Evolutionary conservation across 768 basidiomycete species (phyloP).

Genomic region (Hydnomerulius pinastri): DNA sequence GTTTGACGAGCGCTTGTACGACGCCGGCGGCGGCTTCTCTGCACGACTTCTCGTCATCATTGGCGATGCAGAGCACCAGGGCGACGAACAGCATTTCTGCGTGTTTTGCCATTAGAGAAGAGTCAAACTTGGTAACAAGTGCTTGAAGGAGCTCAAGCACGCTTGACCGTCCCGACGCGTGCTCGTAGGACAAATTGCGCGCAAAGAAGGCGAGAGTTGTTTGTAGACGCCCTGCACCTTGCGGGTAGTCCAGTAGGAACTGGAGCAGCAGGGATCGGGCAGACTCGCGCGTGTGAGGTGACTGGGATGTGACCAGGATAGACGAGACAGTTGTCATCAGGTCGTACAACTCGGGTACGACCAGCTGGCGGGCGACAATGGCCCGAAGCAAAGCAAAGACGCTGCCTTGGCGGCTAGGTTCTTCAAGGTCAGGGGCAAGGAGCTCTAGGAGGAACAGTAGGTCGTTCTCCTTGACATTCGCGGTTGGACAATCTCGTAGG

Average conservation of each 20-base stretch:
- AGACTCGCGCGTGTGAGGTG: constrained; percentile 85
- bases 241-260: constrained; percentile 96
- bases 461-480: constrained; percentile 87
- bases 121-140: constrained; percentile 82
- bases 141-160: constrained; percentile 92
- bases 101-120: constrained; percentile 71
- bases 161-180: constrained; percentile 90
- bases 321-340: constrained; percentile 92
- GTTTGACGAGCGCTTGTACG: constrained; percentile 71
- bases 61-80: constrained; percentile 90
- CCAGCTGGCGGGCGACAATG: constrained; percentile 87
- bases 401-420: constrained; percentile 78
- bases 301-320: constrained; percentile 92
- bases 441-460: constrained; percentile 85
- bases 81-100: constrained; percentile 89
- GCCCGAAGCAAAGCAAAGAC: constrained; percentile 89
- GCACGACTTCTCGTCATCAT: constrained; percentile 90
- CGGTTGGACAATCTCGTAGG: constrained; percentile 83
- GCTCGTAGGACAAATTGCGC: constrained; percentile 86
- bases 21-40: constrained; percentile 86
- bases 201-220: constrained; percentile 90
- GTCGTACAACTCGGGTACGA: constrained; percentile 96
- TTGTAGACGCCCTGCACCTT: constrained; percentile 87
- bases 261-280: constrained; percentile 88
- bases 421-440: constrained; percentile 87